Evolutionary conservation across 148 eudicot species (phyloP), one percentile per base, ranked within the genome.

Genomic region (Camellia japonica): DNA sequence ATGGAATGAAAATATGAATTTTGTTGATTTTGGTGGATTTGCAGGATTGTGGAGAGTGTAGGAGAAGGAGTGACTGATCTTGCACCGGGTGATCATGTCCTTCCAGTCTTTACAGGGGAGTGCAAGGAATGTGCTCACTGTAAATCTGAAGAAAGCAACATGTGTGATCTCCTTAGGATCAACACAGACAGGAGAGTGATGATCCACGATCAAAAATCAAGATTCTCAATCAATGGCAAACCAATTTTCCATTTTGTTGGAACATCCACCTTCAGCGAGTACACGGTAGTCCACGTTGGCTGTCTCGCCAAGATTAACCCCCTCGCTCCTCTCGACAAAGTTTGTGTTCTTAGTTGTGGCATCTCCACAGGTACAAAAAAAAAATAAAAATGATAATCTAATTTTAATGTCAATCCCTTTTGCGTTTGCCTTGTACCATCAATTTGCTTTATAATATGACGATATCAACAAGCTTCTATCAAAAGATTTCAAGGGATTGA

Each of bases 191-290:
- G 83, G 42, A 76, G 80, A 68, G 86, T 82, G 79, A 87, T 87
- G 89, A 70, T 82, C 16, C 68, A 86, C 14, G 87, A 87, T 3
- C 72, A 56, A 2, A 84, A 86, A 56, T 80, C 87, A n/a, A 82
- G 89, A 41, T 87, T 87, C 76, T 78, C 82, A 3, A 59, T 71
- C 15, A 75, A 87, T 0, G 89, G 89, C 14, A 63, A 84, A n/a
- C 82, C 87, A 16, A 61, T 87, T 67, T 87, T 60, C 79, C 87
- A 87, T 61, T 84, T 84, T 56, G 49, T 84, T 59, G 80, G 80
- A 46, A 82, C 86, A 5, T 87, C 89, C 9, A 87, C 87, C 66
- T 87, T 87, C 71, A 87, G 89, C 56, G 79, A 87, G 79, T 87
- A 87, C 66, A 87, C 89, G 0, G 87, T 87, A 12, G 79, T 87